Base-by-base conservation (phyloP, 495 filamentous ascomycete genomes). In the Penicillium pulvis region DNA sequence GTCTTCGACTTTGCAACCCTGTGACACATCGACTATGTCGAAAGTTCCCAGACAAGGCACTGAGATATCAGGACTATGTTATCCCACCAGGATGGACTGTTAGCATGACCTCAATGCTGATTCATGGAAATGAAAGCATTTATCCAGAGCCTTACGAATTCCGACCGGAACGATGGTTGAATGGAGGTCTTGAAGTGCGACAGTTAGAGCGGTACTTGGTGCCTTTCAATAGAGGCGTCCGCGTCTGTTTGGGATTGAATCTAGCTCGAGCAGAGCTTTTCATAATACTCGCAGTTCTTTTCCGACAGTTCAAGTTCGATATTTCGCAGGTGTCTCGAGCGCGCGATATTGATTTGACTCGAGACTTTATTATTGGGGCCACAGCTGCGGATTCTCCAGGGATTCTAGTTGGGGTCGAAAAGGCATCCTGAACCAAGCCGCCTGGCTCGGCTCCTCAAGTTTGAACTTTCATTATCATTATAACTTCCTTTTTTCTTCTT, bases 141-240 rank as follows among this genome's bases (percentile, higher is more conserved):
- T 52, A 33, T 39, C 49, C 49, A 39, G 49, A 52, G 4, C 49
- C 49, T 0, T 1, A n/a, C 2, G 16, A 6, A 3, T 52, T 52
- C 8, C 28, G 31, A 9, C 49, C 49, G 7, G 49, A 52, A 16
- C 28, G 49, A 16, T 52, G 49, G 49, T 17, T 52, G 20, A 14
- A 14, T 10, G 12, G 9, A 10, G 7, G 8, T 16, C 1, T 0
- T 4, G 46, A 30, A 12, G 16, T 4, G n/a, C 24, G 24, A 20
- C 20, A 11, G 12, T 31, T 49, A 16, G 24, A 28, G 28, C 46
- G 24, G 7, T 49, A 30, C 20, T 20, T 31, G 1, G 24, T 30
- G 16, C 11, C 46, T 11, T 49, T 49, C 24, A 30, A 28, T 7
- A 28, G 12, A 5, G 46, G 46, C 5, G 9, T 20, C 6, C 24